These are phyloP conservation scores for Tricholoma matsutake DNA, from an alignment of 768 basidiomycete genomes.

Conservation along the genomic window DNA sequence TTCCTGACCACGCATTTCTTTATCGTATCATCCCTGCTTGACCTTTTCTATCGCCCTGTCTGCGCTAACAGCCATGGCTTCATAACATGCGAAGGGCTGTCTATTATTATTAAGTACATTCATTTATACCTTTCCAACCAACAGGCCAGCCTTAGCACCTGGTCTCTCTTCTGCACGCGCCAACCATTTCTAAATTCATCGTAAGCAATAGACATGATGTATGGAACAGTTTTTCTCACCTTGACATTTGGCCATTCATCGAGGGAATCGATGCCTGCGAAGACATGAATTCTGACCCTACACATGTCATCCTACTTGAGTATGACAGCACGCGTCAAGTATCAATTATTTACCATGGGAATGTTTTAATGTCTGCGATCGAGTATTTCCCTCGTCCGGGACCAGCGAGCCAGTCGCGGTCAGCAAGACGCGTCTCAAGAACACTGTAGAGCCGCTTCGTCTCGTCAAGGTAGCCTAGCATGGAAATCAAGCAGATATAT, in stretches of 20 bases:
- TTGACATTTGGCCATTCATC: conserved; percentile 19
- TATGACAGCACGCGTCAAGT: background rate
- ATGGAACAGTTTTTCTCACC: conserved; percentile 3
- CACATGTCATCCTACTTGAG: background rate
- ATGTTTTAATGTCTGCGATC: conserved; percentile 70
- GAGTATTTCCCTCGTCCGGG: conserved; percentile 63
- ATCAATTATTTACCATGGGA: conserved; percentile 49
- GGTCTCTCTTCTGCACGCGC: conserved; percentile 7
- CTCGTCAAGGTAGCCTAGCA: conserved; percentile 71
- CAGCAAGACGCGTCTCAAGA: conserved; percentile 67
- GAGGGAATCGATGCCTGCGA: conserved; percentile 30
- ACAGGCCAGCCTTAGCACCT: conserved; percentile 1
- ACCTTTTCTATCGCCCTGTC: too few species aligned
- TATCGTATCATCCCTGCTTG: too few species aligned
- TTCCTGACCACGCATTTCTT: too few species aligned
- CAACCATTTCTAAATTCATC: conserved; percentile 11
- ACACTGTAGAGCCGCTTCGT: conserved; percentile 80
- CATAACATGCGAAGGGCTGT: too few species aligned
- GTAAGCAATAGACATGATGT: background rate
- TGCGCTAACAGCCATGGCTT: too few species aligned
- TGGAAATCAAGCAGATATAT: background rate
- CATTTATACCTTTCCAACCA: too few species aligned
- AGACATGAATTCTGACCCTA: conserved; percentile 54
- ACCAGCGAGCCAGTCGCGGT: conserved; percentile 80
- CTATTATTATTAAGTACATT: too few species aligned